Percentiles rank a stretch among this genome's conserved stretches.
These are phyloP conservation scores for Samsoniella hepiali DNA, from an alignment of 2,329 filamentous ascomycete species.

Conservation along the genomic window DNA sequence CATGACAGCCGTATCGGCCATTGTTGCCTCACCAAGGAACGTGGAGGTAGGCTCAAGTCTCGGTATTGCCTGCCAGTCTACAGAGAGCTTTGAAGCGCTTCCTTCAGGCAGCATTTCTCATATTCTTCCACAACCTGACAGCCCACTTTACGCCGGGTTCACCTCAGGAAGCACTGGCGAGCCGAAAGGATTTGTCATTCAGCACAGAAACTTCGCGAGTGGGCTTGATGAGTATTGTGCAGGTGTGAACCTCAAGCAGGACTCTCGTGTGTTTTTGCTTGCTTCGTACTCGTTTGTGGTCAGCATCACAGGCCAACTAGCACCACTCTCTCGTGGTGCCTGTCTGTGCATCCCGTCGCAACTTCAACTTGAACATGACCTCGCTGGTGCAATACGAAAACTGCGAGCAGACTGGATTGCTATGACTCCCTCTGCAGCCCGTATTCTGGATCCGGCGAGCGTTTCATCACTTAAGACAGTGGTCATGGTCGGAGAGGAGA, in stretches of 20 bases:
- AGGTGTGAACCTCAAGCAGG: not conserved
- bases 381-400: not conserved
- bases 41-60: not conserved
- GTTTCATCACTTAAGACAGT: not conserved
- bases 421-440: not conserved
- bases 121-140: not conserved
- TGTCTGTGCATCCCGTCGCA: conserved; percentile 6
- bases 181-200: conserved; percentile 6
- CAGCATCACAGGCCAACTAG: conserved; percentile 8
- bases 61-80: not conserved
- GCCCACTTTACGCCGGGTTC: conserved; percentile 2
- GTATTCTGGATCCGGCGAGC: not conserved
- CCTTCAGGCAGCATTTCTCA: not conserved
- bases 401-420: not conserved
- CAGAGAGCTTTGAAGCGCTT: not conserved
- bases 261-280: not conserved
- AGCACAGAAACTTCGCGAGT: conserved; percentile 6
- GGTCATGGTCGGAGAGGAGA: conserved; percentile 10
- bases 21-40: not conserved
- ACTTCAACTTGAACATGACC: not conserved
- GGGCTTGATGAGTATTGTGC: conserved; percentile 3
- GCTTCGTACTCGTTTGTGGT: conserved; percentile 9
- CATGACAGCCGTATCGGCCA: not conserved
- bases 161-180: conserved; percentile 12
- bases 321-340: conserved; percentile 1